A percentile compares a stretch with the other conserved stretches of the same genome.
Evolutionary conservation across 1,284 basidiomycete genomes (phyloP).

Genomic region (Pholiota adiposa): DNA sequence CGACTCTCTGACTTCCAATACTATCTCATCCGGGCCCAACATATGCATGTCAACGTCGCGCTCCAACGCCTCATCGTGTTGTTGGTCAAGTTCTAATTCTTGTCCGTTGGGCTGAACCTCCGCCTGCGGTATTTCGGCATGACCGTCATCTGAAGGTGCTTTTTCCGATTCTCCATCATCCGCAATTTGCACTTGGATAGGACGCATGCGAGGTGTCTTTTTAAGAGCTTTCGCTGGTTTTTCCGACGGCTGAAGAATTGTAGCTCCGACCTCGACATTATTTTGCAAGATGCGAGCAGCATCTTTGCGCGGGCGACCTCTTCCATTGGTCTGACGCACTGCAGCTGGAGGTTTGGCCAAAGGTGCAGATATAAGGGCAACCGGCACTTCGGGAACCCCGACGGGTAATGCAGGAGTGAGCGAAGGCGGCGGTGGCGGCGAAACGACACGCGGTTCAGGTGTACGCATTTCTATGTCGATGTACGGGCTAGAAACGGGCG

Average conservation of each 20-base stretch:
- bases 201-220: neutral
- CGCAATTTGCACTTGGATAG: constrained; percentile 7
- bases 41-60: neutral
- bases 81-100: neutral
- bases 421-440: neutral
- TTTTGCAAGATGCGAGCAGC: neutral
- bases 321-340: constrained; percentile 7
- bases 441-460: constrained; percentile 7
- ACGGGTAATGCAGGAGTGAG: neutral
- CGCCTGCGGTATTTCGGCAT: neutral
- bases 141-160: constrained; percentile 13
- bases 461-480: constrained; percentile 24
- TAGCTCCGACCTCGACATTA: neutral
- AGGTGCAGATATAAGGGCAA: neutral
- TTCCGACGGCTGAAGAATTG: neutral
- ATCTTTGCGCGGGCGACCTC: neutral
- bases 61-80: neutral
- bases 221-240: neutral
- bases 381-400: constrained; percentile 1
- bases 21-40: neutral
- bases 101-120: neutral
- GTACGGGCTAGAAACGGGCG: constrained; percentile 11
- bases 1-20: constrained; percentile 13
- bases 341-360: neutral
- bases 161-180: constrained; percentile 24